Conservation (phyloP, 352 stramenopile species). For the Saprolegnia parasitica region DNA sequence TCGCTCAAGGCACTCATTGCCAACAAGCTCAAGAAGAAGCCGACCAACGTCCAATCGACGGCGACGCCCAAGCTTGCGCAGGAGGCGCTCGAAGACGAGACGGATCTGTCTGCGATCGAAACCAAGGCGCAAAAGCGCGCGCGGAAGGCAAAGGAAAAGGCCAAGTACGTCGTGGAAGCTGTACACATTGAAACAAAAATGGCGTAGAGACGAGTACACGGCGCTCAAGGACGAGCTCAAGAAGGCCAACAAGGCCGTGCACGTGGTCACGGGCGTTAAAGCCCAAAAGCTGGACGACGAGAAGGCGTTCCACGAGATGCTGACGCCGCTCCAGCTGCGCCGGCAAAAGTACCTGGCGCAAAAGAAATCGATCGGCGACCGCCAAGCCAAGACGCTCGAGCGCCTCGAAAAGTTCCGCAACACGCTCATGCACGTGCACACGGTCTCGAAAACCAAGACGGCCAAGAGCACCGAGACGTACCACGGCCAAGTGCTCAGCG, state of each 20-base stretch:
- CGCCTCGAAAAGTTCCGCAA: constrained; percentile 63
- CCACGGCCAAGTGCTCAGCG: constrained; percentile 63
- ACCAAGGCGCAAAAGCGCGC: constrained; percentile 32
- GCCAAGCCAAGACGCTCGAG: constrained; percentile 65
- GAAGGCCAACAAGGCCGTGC: constrained; percentile 51
- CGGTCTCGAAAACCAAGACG: background rate
- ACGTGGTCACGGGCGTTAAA: constrained; percentile 52
- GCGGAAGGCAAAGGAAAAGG: constrained; percentile 10
- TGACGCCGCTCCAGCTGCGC: constrained; percentile 71
- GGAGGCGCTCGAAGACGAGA: constrained; percentile 16
- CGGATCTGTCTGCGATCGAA: constrained; percentile 31
- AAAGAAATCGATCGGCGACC: constrained; percentile 53
- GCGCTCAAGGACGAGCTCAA: constrained; percentile 64
- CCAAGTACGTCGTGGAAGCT: background rate
- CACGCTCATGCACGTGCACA: constrained; percentile 28
- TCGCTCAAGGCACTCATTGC: constrained; percentile 27
- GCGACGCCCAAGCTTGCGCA: background rate
- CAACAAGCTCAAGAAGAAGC: constrained; percentile 38
- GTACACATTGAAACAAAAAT: background rate
- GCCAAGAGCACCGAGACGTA: constrained; percentile 37
- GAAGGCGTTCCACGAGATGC: constrained; percentile 58
- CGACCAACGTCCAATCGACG: constrained; percentile 21
- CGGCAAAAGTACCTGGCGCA: constrained; percentile 63
- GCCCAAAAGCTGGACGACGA: constrained; percentile 52
- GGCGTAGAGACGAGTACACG: constrained; percentile 53